These are phyloP conservation scores for Leishmania guyanensis DNA, from an alignment of 208 protist species.

Conservation along the genomic window DNA sequence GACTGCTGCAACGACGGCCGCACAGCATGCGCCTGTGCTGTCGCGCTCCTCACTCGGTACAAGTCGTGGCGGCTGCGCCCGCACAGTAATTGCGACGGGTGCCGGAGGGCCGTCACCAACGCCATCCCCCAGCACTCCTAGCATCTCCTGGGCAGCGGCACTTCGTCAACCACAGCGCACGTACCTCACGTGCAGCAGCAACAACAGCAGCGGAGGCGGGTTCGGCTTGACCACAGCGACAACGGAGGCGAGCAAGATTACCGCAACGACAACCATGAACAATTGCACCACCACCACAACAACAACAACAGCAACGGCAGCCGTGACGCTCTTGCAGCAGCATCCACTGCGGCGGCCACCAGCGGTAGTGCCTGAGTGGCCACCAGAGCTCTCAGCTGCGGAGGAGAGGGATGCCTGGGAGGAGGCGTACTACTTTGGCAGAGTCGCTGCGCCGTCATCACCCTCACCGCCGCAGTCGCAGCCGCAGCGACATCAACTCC, in stretches of 20 bases:
- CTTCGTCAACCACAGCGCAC: conserved; percentile 8
- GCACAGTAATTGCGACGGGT: background rate
- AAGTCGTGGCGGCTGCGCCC: background rate
- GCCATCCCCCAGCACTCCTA: background rate
- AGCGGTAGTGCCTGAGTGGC: conserved; percentile 13
- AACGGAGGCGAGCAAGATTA: background rate
- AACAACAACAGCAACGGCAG: conserved; percentile 1
- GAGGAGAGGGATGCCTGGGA: conserved; percentile 30
- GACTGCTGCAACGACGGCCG: background rate
- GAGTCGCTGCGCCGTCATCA: background rate
- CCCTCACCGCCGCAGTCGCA: background rate
- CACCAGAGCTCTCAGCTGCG: conserved; percentile 26
- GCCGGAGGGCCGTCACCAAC: background rate
- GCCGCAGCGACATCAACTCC: background rate
- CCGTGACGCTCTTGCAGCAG: background rate
- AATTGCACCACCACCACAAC: conserved; percentile 8
- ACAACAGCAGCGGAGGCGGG: conserved; percentile 6
- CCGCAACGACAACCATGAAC: conserved; percentile 25
- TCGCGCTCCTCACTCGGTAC: conserved; percentile 13
- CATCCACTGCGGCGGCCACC: background rate
- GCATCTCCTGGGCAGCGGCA: conserved; percentile 26
- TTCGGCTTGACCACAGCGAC: background rate
- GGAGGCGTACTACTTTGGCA: conserved; percentile 27
- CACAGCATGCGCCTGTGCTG: conserved; percentile 8
- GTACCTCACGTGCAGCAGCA: conserved; percentile 1